These are phyloP conservation scores for Clitoria ternatea DNA, from an alignment of 306 rosid species.

Conservation along the genomic window DNA sequence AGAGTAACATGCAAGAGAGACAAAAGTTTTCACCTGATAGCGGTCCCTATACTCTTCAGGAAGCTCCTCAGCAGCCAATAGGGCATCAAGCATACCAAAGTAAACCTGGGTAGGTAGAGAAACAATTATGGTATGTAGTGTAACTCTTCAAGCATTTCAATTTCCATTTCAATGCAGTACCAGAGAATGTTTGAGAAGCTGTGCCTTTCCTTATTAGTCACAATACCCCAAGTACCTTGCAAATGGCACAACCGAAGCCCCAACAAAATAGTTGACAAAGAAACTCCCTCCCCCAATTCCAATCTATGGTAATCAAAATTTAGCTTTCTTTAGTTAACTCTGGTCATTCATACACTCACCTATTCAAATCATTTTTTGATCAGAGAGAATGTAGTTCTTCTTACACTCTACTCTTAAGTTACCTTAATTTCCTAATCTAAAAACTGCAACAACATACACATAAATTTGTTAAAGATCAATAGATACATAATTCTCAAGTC, in stretches of 20 bases:
- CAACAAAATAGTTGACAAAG: not conserved
- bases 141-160: not conserved
- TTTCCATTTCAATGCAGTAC: not conserved
- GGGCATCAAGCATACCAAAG: constrained; percentile 98
- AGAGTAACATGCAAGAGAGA: constrained; percentile 1
- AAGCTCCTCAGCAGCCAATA: constrained; percentile 94
- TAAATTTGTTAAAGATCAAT: not conserved
- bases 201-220: not conserved
- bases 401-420: not conserved
- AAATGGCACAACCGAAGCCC: not conserved
- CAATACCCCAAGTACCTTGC: not conserved
- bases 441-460: not conserved
- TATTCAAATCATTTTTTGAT: not conserved
- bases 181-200: no score
- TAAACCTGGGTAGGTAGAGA: constrained; percentile 59
- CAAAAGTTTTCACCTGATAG: constrained; percentile 59
- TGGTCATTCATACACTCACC: not conserved
- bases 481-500: not conserved
- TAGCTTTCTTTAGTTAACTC: not conserved
- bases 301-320: not conserved
- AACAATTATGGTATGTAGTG: constrained; percentile 11
- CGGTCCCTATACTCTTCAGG: constrained; percentile 87
- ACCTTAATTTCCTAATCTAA: not conserved
- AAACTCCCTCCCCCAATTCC: not conserved
- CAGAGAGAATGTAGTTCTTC: not conserved